These are phyloP conservation scores for Thymus quinquecostatus DNA, from an alignment of 257 asterid species.

Conservation along the genomic window DNA sequence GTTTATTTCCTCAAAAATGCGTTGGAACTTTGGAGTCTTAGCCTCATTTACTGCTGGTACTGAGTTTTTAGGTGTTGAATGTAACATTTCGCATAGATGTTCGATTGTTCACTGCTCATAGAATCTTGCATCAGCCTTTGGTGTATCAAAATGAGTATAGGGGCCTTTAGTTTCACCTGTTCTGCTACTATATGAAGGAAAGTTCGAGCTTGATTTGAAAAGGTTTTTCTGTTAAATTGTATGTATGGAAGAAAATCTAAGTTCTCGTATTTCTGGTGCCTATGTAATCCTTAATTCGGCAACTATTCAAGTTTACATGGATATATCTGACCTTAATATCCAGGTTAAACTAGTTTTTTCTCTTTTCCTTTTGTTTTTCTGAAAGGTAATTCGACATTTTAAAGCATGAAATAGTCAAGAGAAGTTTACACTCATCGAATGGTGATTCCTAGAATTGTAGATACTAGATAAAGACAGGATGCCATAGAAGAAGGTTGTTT, in stretches of 20 bases:
- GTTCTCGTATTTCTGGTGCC: slow-evolving; percentile 7
- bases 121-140: neutral
- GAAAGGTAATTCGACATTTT: no score
- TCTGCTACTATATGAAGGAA: neutral
- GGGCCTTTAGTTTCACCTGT: neutral
- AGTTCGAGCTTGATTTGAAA: neutral
- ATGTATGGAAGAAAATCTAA: neutral
- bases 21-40: neutral
- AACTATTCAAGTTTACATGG: neutral
- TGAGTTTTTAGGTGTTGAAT: neutral
- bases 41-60: neutral
- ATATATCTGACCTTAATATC: neutral
- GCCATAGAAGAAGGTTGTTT: neutral
- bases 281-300: neutral
- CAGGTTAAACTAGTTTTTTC: neutral
- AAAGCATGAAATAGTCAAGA: neutral
- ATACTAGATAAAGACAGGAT: neutral
- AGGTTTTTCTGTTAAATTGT: neutral
- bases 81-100: neutral
- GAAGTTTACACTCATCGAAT: neutral
- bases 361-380: neutral
- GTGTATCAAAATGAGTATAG: neutral
- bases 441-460: slow-evolving; percentile 16
- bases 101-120: slow-evolving; percentile 6
- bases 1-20: neutral